Base-by-base conservation (phyloP, 1,139 yeast species). In the Kazachstania sp. region DNA sequence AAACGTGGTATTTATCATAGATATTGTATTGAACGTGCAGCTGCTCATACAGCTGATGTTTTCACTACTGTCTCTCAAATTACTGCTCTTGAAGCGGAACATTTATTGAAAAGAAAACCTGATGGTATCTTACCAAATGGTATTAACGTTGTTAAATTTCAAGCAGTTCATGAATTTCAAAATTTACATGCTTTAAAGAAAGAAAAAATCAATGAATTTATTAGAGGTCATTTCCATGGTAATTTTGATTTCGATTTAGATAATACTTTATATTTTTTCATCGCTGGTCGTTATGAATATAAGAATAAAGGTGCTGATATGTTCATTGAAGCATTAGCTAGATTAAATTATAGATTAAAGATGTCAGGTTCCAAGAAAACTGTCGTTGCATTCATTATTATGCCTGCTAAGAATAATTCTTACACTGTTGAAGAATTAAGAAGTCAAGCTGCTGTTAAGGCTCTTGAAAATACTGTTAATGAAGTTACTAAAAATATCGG, bases 51-150 rank as follows among this genome's bases (percentile, higher is more conserved):
- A 9, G 88, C 96, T 15, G 98, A 92, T 68, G 98, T 92, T 30
- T 92, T 92, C 72, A 92, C 98, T 39, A 92, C 98, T 0, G 98
- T 92, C 15, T 86, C 96, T 20, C 95, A 92, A 62, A 92, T 92
- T 60, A 92, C 98, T 35, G 98, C 97, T 7, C 86, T 79, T 62
- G 98, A 92, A 69, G 75, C 92, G 6, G 98, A 92, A 69, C 95
- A 90, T 67, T 73, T 92, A 65, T 76, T 92, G 60, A 92, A 90
- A 66, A 77, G 98, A 54, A 90, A 90, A 65, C 98, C 98, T 1
- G 98, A 92, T 63, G 98, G 98, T 2, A 97, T 92, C 32, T 75
- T 92, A 63, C 98, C 98, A 50, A 92, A 92, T 64, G 98, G 98
- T 42, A 76, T 92, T 56, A 92, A 92, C 65, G 97, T 92, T 49